Evolutionary conservation across 441 rosid species (phyloP).

Genomic region (Erodium trifolium): DNA sequence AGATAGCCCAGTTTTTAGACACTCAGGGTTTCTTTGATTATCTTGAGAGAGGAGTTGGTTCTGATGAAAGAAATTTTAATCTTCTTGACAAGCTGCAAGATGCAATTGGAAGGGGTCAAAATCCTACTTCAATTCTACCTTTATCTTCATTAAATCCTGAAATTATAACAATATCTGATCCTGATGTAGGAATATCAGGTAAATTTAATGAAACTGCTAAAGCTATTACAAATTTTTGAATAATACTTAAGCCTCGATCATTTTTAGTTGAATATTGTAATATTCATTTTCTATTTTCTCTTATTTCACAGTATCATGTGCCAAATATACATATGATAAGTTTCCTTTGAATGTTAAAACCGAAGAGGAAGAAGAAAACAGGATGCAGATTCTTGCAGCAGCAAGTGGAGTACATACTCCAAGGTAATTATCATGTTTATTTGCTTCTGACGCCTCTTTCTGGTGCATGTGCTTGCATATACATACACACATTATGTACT

Average conservation of each 20-base stretch:
- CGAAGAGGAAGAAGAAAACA: constrained; percentile 92
- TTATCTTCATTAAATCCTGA: constrained; percentile 59
- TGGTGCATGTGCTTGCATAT: constrained; percentile 2
- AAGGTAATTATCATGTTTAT: constrained; percentile 29
- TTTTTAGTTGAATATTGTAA: constrained; percentile 3
- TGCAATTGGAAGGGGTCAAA: constrained; percentile 95
- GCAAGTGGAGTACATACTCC: constrained; percentile 78
- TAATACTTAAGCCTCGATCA: not conserved
- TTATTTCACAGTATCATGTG: constrained; percentile 53
- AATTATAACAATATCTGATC: constrained; percentile 83
- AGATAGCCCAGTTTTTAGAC: constrained; percentile 75
- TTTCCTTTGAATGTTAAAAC: constrained; percentile 85
- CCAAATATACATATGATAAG: constrained; percentile 87
- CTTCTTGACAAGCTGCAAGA: constrained; percentile 96
- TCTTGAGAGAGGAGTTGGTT: constrained; percentile 70
- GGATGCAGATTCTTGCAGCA: constrained; percentile 86
- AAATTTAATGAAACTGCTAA: constrained; percentile 23
- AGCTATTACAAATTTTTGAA: not conserved
- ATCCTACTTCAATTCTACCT: constrained; percentile 73
- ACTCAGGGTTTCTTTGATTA: constrained; percentile 92
- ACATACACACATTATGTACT: not conserved
- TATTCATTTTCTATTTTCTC: constrained; percentile 19
- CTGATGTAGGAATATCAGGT: constrained; percentile 73
- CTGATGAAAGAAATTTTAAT: constrained; percentile 64
- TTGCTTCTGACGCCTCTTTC: not conserved